These are phyloP conservation scores for Helminthosporium solani DNA, from an alignment of 2,329 filamentous ascomycete species.

Conservation along the genomic window DNA sequence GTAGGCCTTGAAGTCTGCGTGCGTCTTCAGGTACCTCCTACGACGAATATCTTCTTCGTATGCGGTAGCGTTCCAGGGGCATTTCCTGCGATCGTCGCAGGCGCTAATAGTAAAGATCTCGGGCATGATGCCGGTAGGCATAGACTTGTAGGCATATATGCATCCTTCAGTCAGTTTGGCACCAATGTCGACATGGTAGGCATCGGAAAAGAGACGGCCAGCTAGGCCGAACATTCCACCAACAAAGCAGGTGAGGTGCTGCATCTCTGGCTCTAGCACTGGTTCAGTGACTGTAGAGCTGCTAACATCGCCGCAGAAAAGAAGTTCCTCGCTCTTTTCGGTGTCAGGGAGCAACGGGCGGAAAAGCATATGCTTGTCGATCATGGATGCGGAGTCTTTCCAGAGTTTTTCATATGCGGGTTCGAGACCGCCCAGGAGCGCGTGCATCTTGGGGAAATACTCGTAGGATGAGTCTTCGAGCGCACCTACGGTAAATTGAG, in stretches of 20 bases:
- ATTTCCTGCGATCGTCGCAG: slow-evolving; percentile 45
- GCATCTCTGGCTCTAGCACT: slow-evolving; percentile 50
- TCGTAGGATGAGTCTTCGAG: slow-evolving; percentile 44
- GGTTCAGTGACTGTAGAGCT: slow-evolving; percentile 15
- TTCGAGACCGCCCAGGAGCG: slow-evolving; percentile 44
- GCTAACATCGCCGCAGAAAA: slow-evolving; percentile 41
- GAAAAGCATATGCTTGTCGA: slow-evolving; percentile 52
- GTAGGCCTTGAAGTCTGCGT: slow-evolving; percentile 14
- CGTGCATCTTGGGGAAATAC: slow-evolving; percentile 41
- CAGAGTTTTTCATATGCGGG: slow-evolving; percentile 57
- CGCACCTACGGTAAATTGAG: slow-evolving; percentile 38
- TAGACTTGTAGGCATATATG: slow-evolving; percentile 60
- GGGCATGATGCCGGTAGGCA: slow-evolving; percentile 61
- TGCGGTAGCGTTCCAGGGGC: slow-evolving; percentile 55
- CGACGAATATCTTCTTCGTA: slow-evolving; percentile 47
- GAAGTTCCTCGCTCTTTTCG: slow-evolving; percentile 24
- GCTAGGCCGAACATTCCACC: slow-evolving; percentile 64
- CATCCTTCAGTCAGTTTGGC: slow-evolving; percentile 61
- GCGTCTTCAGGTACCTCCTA: slow-evolving; percentile 18
- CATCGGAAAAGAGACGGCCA: slow-evolving; percentile 56
- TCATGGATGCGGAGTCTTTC: slow-evolving; percentile 49
- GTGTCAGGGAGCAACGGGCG: slow-evolving; percentile 44
- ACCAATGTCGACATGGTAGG: slow-evolving; percentile 56
- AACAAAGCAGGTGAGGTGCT: slow-evolving; percentile 61
- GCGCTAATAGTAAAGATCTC: slow-evolving; percentile 56